Conservation (phyloP, 2,329 filamentous ascomycete species). For the Sporothrix euskadiensis region DNA sequence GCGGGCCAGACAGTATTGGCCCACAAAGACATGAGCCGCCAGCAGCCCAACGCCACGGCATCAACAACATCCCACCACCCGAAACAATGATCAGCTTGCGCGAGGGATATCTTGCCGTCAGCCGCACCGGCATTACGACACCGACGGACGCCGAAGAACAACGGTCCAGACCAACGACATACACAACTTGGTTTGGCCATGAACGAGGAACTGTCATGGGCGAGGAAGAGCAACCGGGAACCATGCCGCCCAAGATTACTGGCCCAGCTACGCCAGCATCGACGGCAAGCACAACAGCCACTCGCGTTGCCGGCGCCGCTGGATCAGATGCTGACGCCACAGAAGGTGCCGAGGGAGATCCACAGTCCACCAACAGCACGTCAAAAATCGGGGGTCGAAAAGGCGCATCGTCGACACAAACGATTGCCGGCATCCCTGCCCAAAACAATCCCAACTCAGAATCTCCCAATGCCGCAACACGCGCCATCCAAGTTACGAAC, state of each 20-base stretch:
- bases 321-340: background rate
- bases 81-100: background rate
- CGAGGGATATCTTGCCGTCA: background rate
- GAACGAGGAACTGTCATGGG: conserved; percentile 1
- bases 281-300: background rate
- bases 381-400: background rate
- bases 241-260: background rate
- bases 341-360: background rate
- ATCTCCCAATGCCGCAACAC: background rate
- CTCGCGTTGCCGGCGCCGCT: background rate
- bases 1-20: background rate
- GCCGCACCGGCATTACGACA: background rate
- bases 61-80: background rate
- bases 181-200: conserved; percentile 28
- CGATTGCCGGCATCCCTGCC: background rate
- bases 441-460: background rate
- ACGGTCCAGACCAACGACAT: background rate
- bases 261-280: conserved; percentile 13
- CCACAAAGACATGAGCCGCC: background rate
- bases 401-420: background rate
- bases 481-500: background rate
- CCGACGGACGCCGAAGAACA: background rate
- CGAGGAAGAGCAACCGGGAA: conserved; percentile 1
- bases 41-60: background rate
- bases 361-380: background rate